Conservation (phyloP, 768 basidiomycete genomes). For the Leucogyrophana mollusca region DNA sequence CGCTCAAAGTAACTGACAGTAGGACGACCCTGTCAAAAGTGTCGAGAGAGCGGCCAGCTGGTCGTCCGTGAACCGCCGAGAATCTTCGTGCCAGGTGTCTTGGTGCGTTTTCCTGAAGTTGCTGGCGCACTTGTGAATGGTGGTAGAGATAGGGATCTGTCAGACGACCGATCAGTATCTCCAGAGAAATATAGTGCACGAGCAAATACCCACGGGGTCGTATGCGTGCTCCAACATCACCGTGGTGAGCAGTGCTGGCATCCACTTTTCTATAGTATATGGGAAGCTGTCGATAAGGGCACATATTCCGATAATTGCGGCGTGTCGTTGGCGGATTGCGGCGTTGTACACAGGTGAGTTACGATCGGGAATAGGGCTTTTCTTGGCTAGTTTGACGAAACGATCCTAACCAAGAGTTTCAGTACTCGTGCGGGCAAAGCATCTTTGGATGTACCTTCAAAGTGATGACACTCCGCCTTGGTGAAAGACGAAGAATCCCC, state of each 20-base stretch:
- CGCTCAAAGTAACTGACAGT: slow-evolving; percentile 48
- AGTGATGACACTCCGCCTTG: slow-evolving; percentile 71
- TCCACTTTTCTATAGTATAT: slow-evolving; percentile 89
- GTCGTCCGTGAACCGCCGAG: slow-evolving; percentile 81
- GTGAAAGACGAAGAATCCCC: slow-evolving; percentile 79
- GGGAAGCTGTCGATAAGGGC: slow-evolving; percentile 93
- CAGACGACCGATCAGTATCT: slow-evolving; percentile 9
- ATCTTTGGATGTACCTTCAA: slow-evolving; percentile 55
- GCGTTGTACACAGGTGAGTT: slow-evolving; percentile 65
- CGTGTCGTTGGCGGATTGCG: slow-evolving; percentile 78
- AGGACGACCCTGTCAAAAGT: slow-evolving; percentile 82
- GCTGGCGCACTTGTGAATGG: slow-evolving; percentile 76
- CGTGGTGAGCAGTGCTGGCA: slow-evolving; percentile 79
- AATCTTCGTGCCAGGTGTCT: slow-evolving; percentile 90
- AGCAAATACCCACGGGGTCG: slow-evolving; percentile 57
- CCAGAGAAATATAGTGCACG: slow-evolving; percentile 3
- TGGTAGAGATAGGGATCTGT: slow-evolving; percentile 82
- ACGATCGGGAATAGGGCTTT: slow-evolving; percentile 63
- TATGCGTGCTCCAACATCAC: slow-evolving; percentile 82
- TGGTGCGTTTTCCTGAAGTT: slow-evolving; percentile 82
- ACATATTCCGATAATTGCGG: slow-evolving; percentile 85
- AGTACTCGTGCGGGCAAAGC: background rate
- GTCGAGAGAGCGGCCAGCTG: slow-evolving; percentile 81
- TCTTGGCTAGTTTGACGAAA: slow-evolving; percentile 72
- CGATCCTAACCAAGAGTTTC: slow-evolving; percentile 50